Evolutionary conservation across 2,329 filamentous ascomycete species (phyloP), one percentile per base, ranked within the genome.

Genomic region (Fusarium brachygibbosum): DNA sequence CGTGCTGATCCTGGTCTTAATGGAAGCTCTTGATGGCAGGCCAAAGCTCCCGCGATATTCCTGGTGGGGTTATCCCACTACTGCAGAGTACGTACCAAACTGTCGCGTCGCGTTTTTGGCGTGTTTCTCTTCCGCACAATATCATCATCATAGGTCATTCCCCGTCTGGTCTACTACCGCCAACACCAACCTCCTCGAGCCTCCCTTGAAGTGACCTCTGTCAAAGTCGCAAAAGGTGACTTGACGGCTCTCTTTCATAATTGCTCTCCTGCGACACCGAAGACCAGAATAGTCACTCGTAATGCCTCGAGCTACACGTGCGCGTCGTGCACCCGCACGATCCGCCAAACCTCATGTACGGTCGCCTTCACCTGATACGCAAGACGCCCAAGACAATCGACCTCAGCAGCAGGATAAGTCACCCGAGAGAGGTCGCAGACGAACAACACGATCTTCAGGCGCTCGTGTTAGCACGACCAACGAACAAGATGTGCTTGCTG

Each of bases 231-330:
- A 63, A 46, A 53, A 34, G 35, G 29, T 38, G 25, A 32, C 21
- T 50, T 34, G 14, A 37, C 45, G 6, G 10, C n/a, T 34, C 4
- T 25, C 32, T 53, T 32, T n/a, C 17, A 13, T 41, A 53, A 46
- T n/a, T 28, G 4, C 29, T 28, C 37, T 14, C 19, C 51, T 46
- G 55, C 42, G 45, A 53, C 55, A 19, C 32, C 23, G 40, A 34
- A 34, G 16, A 23, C 32, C 29, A 29, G 28, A 42, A 34, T 13
- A 38, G 4, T 41, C 23, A 37, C 41, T 64, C 52, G 45, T 67
- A 57, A 77, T 77, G 76, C 74, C 76, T 54, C 76, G 76, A 57
- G 71, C 76, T 29, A 74, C 66, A 71, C 76, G 75, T 58, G 61
- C 71, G 62, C 75, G 76, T 63, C 72, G 69, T 65, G 72, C 70